Evolutionary conservation across 1,284 basidiomycete genomes (phyloP), one percentile per base, ranked within the genome.

Genomic region (Inonotus obliquus): DNA sequence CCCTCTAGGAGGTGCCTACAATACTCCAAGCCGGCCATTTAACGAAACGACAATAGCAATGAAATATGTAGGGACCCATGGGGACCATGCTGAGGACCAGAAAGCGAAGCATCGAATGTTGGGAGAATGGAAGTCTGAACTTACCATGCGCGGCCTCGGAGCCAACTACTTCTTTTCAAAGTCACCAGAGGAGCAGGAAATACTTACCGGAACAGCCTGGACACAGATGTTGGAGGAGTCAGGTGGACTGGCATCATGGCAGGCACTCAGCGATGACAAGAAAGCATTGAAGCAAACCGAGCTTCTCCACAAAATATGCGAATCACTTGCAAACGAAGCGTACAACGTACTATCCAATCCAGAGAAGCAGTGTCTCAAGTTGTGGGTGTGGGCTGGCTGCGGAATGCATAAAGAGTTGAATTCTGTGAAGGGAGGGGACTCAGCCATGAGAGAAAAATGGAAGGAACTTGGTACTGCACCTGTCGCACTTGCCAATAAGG

Each of bases 361-460:
- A 49, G 59, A 66, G 47, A 47, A 63, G 38, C 17, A 27, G 6
- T 48, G 61, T n/a, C 51, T 59, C 1, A 54, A 63, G 19, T 59
- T 68, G 2, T 67, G 65, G 29, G 35, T 67, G 2, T 67, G 68
- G 57, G 60, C 53, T 3, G 69, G 69, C 3, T 71, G 69, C 32
- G 65, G 56, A 25, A 70, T 70, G 70, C 69, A 71, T 49, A 70
- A 71, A 38, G 69, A 69, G n/a, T 49, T 67, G 59, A 72, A 72
- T 59, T 62, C 65, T 21, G 63, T 67, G 44, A 68, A 69, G 52
- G 69, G 68, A 32, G 63, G 66, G 14, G 47, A 64, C 44, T 55
- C 44, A 4, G 55, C 44, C 2, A 23, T 45, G 29, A 19, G 54
- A 13, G 21, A 29, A 13, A 10, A 10, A 10, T 45, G 54, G 41